Evolutionary conservation across 768 basidiomycete genomes (phyloP).

Genomic region (Panaeolus papilionaceus): DNA sequence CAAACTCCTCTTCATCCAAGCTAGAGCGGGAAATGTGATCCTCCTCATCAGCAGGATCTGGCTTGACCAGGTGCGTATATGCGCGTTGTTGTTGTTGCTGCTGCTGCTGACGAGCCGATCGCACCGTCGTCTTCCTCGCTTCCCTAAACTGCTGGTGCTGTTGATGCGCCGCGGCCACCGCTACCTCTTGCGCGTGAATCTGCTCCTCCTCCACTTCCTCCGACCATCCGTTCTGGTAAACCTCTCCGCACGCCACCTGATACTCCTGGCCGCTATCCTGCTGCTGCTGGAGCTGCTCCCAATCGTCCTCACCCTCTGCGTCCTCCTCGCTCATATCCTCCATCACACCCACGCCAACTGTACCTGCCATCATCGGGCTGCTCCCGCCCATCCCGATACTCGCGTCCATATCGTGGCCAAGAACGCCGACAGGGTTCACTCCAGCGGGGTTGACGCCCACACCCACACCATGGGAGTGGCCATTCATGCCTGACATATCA

Average conservation of each 20-base stretch:
- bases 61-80: conserved; percentile 11
- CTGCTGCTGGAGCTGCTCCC: conserved; percentile 24
- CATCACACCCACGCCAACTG: not conserved
- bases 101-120: conserved; percentile 9
- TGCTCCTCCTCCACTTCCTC: not conserved
- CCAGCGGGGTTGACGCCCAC: conserved; percentile 2
- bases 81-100: conserved; percentile 10
- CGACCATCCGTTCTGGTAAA: conserved; percentile 1
- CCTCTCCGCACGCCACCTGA: not conserved
- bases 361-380: conserved; percentile 12
- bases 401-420: conserved; percentile 8
- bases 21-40: conserved; percentile 20
- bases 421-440: conserved; percentile 4
- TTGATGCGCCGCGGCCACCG: conserved; percentile 5
- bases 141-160: conserved; percentile 24
- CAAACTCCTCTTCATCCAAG: conserved; percentile 19
- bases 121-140: conserved; percentile 22
- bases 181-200: conserved; percentile 9
- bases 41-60: conserved; percentile 21
- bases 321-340: conserved; percentile 29
- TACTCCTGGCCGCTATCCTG: conserved; percentile 13
- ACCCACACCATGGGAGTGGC: conserved; percentile 4
- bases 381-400: conserved; percentile 14
- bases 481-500: not conserved
- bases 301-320: conserved; percentile 37